phyloP scores from a whole-genome alignment of 257 asterid genomes.

The Scutellaria barbata region DNA sequence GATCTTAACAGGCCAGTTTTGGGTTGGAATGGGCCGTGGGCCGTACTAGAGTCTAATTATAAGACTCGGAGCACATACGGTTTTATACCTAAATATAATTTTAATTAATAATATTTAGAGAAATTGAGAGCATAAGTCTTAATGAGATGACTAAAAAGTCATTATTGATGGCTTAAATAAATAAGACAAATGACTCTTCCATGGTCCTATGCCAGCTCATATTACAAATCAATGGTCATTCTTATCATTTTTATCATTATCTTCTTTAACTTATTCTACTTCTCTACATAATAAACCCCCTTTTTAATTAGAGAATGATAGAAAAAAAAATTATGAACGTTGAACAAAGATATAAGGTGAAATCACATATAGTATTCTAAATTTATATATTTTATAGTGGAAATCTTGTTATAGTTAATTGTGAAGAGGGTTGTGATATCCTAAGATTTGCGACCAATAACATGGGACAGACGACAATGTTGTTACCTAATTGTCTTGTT shows the following conservation, averaged over 20 bases:
- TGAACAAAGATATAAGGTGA: too few species aligned
- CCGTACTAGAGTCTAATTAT: too few species aligned
- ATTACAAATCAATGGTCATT: background rate
- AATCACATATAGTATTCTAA: too few species aligned
- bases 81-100: too few species aligned
- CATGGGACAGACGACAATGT: conserved; percentile 33
- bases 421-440: background rate
- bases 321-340: background rate
- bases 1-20: too few species aligned
- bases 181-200: background rate
- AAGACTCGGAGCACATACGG: too few species aligned
- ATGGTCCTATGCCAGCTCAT: conserved; percentile 25
- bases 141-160: too few species aligned
- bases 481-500: conserved; percentile 29
- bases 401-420: background rate
- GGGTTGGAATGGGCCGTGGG: too few species aligned
- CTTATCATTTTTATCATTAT: background rate
- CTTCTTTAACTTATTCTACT: background rate
- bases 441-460: conserved; percentile 25
- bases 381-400: background rate
- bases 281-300: background rate
- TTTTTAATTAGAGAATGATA: background rate
- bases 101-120: too few species aligned
- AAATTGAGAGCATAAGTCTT: too few species aligned
- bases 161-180: background rate